Conservation (phyloP, 2,329 filamentous ascomycete species). For the Ceratocystis papillata region DNA sequence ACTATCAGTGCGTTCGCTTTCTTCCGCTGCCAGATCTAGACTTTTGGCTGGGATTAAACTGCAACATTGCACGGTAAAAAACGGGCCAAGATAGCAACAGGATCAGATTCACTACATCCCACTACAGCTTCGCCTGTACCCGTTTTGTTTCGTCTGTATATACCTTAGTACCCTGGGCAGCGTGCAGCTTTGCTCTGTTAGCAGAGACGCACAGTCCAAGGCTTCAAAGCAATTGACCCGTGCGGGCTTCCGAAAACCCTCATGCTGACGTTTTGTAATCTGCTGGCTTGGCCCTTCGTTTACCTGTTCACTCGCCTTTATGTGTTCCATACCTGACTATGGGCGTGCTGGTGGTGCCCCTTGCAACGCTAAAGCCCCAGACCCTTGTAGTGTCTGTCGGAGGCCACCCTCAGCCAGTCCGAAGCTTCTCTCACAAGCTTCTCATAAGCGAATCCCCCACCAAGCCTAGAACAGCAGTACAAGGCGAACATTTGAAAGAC, state of each 20-base stretch:
- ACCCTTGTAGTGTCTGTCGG: conserved; percentile 9
- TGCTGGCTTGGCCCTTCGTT: neutral
- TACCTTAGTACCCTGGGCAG: neutral
- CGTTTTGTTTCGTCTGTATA: conserved; percentile 3
- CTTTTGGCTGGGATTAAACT: conserved; percentile 13
- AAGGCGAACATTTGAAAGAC: neutral
- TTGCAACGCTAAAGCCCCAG: conserved; percentile 6
- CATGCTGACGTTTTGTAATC: neutral
- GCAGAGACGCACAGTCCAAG: neutral
- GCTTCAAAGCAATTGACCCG: neutral
- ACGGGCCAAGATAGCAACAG: conserved; percentile 4
- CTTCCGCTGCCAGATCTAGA: conserved; percentile 15
- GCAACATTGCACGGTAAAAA: conserved; percentile 13
- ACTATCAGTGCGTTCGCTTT: conserved; percentile 19
- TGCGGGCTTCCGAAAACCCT: neutral
- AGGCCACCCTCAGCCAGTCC: neutral
- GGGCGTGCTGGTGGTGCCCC: neutral
- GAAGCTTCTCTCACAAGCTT: neutral
- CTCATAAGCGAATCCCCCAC: neutral
- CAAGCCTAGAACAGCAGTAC: conserved; percentile 1
- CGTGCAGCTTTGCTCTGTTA: neutral
- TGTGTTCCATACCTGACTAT: conserved; percentile 5
- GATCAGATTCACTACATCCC: conserved; percentile 8
- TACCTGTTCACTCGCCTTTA: neutral
- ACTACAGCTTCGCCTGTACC: conserved; percentile 6